Evolutionary conservation across 2,329 filamentous ascomycete species (phyloP), one percentile per base, ranked within the genome.

Genomic region (Fusarium tuaranense): DNA sequence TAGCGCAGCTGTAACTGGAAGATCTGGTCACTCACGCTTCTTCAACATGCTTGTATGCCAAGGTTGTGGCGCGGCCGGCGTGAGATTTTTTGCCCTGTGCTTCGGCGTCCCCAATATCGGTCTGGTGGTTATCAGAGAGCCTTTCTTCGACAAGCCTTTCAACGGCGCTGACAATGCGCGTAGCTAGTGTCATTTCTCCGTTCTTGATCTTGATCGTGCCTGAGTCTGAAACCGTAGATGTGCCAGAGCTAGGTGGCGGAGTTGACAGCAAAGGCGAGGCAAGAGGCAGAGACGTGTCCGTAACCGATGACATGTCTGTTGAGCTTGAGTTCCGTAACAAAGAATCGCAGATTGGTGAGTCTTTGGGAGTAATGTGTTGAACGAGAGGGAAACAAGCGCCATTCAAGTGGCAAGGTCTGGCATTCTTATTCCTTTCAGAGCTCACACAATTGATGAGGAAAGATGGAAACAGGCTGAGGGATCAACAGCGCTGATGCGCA

Each of bases 341-440:
- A 39, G 7, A n/a, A 39, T 39, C 6, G 57, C 57, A 59, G 39
- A 59, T 36, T 59, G 34, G 18, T 41, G 8, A 53, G 34, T 59
- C 3, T 59, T 59, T 59, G 51, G 51, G 59, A 58, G 27, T 68
- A 18, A 64, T 63, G 39, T 48, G 59, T 57, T 63, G 46, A 58
- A 63, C n/a, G 46, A 63, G 38, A 51, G 32, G 60, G 38, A 64
- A 63, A 55, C n/a, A 59, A 63, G 55, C 32, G 51, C 39, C 41
- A 25, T 25, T 4, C 22, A 25, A 25, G 25, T 51, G 66, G 41
- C 14, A 59, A 51, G 7, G n/a, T 64, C 18, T 20, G 51, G 53
- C 32, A 58, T 68, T 68, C 60, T 63, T 68, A 68, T 68, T 59
- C 51, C 66, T 64, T 68, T 68, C 39, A 58, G 39, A 59, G 60